Evolutionary conservation across 441 rosid genomes (phyloP), one percentile per base, ranked within the genome.

Genomic region (Pelargonium fulgidum): DNA sequence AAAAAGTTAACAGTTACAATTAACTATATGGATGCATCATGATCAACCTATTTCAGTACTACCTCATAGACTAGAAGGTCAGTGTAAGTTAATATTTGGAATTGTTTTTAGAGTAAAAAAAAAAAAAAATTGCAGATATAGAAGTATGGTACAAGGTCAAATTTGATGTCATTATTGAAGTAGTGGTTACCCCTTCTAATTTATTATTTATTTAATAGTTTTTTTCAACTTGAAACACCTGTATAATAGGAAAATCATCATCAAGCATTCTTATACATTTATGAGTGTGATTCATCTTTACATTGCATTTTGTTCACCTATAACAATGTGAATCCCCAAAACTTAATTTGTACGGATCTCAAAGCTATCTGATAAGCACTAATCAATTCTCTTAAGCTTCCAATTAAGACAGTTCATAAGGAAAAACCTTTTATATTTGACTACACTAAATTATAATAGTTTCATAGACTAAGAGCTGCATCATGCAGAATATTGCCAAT

Each of bases 251-350:
- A 19, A 58, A 58, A 17, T 8, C 22, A 58, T 19, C 20, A 58
- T 20, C 63, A 58, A 58, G 63, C 10, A 9, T 58, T 20, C 63
- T 58, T 58, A 58, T 58, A 17, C 13, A 20, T 58, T 58, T 58
- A 20, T 58, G 63, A 8, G 22, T 2, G 33, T 2, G 29, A 58
- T 20, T 58, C 29, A 58, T 20, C 29, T 58, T 58, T 20, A 58
- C 13, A 58, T 20, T 19, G 29, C 12, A 56, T 56, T 56, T 56
- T 9, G 26, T 56, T 56, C n/a, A 19, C n/a, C 63, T 20, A 59
- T 59, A 19, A 11, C 6, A 59, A 8, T 59, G 20, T 59, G 63
- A 2, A 59, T 33, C 11, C n/a, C 20, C 14, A 50, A 29, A 24
- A 22, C 62, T 13, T n/a, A 50, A 5, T 36, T 8, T 7, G 29